Evolutionary conservation across 2,329 filamentous ascomycete genomes (phyloP).

Genomic region (Botrytis fragariae): DNA sequence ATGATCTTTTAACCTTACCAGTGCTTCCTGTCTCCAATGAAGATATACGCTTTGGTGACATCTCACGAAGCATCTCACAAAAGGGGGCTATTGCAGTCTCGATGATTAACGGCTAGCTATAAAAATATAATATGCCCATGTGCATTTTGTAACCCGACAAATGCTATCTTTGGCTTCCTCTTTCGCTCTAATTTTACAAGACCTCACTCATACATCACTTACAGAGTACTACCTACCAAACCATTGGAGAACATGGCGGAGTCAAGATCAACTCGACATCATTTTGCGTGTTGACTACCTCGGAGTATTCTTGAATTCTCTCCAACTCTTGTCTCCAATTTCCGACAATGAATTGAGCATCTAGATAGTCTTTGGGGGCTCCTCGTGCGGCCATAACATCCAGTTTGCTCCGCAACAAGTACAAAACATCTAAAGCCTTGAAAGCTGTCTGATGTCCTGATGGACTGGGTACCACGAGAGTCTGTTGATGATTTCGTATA

Average conservation of each 20-base stretch:
- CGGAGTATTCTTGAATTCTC: background rate
- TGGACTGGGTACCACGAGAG: background rate
- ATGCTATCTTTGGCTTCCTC: background rate
- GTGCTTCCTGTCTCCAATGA: background rate
- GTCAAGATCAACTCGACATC: conserved; percentile 3
- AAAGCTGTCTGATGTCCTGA: background rate
- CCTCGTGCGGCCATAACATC: conserved; percentile 11
- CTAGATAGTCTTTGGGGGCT: conserved; percentile 7
- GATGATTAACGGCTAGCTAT: background rate
- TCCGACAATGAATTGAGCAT: conserved; percentile 9
- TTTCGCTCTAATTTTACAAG: background rate
- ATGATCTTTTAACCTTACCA: too few species aligned
- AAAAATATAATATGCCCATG: background rate
- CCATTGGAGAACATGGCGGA: background rate
- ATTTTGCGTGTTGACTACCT: background rate
- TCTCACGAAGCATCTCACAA: background rate
- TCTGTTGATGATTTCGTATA: conserved; percentile 17
- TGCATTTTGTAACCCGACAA: background rate
- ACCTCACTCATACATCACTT: background rate
- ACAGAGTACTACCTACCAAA: background rate
- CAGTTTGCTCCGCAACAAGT: conserved; percentile 13
- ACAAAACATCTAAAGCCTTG: conserved; percentile 7
- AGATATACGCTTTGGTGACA: background rate
- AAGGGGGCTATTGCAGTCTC: background rate
- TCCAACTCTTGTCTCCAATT: conserved; percentile 6